Percentiles rank a stretch among this genome's conserved stretches.
Conservation (phyloP, 2,329 filamentous ascomycete species). For the Metarhizium humberi region DNA sequence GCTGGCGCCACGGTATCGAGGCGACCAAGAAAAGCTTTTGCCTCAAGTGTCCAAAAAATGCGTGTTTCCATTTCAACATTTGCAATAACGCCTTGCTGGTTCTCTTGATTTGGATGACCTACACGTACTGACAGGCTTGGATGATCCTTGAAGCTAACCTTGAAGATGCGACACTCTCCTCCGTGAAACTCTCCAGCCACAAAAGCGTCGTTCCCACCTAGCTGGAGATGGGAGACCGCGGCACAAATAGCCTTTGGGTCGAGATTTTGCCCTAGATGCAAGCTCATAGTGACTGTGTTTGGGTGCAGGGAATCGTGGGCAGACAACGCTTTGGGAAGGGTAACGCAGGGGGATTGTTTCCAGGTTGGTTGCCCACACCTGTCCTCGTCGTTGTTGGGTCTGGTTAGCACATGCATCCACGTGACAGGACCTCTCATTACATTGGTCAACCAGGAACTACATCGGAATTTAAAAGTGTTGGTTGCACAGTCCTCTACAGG, state of each 20-base stretch:
- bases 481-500: too few species aligned
- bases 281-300: too few species aligned
- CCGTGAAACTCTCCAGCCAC: neutral
- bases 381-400: too few species aligned
- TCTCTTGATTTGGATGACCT: neutral
- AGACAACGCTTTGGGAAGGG: too few species aligned
- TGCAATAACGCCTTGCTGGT: neutral
- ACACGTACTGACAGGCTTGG: conserved; percentile 1
- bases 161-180: conserved; percentile 3
- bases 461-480: too few species aligned
- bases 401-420: too few species aligned
- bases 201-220: neutral
- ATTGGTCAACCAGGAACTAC: too few species aligned
- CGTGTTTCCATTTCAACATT: neutral
- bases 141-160: neutral
- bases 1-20: neutral
- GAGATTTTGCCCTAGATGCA: too few species aligned
- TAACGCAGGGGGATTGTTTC: too few species aligned
- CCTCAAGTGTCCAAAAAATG: neutral
- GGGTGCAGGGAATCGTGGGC: too few species aligned
- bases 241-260: neutral
- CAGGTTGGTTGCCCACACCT: too few species aligned
- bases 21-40: conserved; percentile 1
- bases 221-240: neutral
- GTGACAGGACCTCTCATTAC: too few species aligned